Conservation (phyloP, 345 rosid genomes). For the Aquilaria sinensis region DNA sequence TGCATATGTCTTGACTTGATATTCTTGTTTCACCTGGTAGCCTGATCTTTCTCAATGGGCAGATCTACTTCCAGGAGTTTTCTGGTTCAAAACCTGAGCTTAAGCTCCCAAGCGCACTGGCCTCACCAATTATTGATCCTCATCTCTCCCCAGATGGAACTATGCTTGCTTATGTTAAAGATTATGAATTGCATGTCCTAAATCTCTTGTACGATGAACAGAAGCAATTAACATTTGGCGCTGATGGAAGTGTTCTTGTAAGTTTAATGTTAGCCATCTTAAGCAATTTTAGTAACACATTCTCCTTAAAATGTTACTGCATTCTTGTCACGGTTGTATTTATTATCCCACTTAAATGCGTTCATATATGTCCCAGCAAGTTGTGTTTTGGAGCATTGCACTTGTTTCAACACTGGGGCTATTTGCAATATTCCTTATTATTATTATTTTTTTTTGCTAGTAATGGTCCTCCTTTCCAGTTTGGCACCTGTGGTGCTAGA, state of each 20-base stretch:
- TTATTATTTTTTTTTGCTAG: too few species aligned
- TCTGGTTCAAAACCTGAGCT: conserved; percentile 62
- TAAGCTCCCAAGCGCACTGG: conserved; percentile 51
- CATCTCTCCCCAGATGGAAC: conserved; percentile 85
- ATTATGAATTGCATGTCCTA: conserved; percentile 66
- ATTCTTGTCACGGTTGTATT: neutral
- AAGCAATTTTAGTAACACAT: too few species aligned
- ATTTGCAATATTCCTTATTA: too few species aligned
- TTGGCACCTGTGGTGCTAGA: too few species aligned
- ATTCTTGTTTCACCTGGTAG: conserved; percentile 5
- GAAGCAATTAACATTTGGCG: conserved; percentile 62
- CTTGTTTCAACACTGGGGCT: neutral
- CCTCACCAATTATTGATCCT: conserved; percentile 75
- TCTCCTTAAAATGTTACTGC: too few species aligned
- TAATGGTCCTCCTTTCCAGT: too few species aligned
- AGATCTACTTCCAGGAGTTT: conserved; percentile 86
- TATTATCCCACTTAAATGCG: neutral
- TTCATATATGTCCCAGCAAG: neutral
- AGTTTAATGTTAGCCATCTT: conserved; percentile 15
- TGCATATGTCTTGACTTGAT: conserved; percentile 1
- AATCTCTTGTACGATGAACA: conserved; percentile 47
- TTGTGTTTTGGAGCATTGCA: neutral
- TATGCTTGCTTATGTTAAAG: conserved; percentile 66
- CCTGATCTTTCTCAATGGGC: conserved; percentile 14
- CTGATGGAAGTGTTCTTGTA: conserved; percentile 58